These are phyloP conservation scores for Madurella mycetomatis DNA, from an alignment of 2,329 filamentous ascomycete genomes.

Conservation along the genomic window DNA sequence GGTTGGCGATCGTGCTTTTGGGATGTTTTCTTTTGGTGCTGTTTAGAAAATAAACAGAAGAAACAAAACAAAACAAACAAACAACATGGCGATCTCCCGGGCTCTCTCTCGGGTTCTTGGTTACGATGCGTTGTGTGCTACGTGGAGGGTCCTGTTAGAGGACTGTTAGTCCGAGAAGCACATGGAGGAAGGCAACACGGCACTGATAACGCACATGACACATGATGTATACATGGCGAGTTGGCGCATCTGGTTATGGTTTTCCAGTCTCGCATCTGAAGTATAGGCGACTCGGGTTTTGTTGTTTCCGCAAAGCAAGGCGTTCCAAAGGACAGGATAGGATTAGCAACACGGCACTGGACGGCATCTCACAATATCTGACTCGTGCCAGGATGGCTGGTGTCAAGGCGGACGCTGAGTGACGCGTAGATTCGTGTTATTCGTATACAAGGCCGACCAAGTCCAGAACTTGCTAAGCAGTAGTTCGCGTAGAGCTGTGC, in stretches of 20 bases:
- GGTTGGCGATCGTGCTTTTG: no score
- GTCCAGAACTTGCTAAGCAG: no score
- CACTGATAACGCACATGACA: slow-evolving; percentile 7
- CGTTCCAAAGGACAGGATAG: slow-evolving; percentile 1
- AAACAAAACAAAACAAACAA: background rate
- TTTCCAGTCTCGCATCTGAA: background rate
- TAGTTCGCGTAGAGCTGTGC: no score
- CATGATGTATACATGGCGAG: slow-evolving; percentile 1
- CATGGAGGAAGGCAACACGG: background rate
- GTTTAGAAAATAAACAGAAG: background rate
- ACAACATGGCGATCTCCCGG: no score
- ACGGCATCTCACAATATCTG: background rate
- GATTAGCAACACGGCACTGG: background rate
- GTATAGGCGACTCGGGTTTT: background rate
- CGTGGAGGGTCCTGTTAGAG: background rate
- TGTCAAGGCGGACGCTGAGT: background rate
- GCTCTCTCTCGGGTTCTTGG: no score
- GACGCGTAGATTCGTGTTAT: no score
- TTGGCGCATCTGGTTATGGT: slow-evolving; percentile 1
- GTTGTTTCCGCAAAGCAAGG: slow-evolving; percentile 4
- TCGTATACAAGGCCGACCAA: no score
- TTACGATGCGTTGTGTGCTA: background rate
- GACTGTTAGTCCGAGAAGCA: background rate
- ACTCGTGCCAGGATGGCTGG: background rate
- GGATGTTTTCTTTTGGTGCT: background rate